Evolutionary conservation across 1,139 yeast genomes (phyloP).

Genomic region (Saccharomyces hybrid): DNA sequence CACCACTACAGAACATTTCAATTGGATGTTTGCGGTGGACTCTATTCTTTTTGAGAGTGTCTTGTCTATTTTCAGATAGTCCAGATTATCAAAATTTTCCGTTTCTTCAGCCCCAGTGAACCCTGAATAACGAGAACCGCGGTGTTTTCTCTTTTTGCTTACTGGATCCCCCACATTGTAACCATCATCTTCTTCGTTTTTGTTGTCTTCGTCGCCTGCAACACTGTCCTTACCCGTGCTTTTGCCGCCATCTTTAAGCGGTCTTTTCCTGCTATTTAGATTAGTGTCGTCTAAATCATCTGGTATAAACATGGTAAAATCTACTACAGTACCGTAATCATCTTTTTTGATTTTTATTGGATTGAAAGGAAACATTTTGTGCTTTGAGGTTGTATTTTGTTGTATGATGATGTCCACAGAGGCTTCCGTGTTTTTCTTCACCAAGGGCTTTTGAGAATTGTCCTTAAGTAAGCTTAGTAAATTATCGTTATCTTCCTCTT

Average conservation of each 20-base stretch:
- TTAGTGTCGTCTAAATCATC: conserved; percentile 37
- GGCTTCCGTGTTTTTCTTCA: conserved; percentile 14
- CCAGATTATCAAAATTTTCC: conserved; percentile 36
- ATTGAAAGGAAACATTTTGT: conserved; percentile 72
- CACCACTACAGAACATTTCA: conserved; percentile 67
- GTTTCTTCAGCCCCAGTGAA: conserved; percentile 18
- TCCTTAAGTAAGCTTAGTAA: conserved; percentile 15
- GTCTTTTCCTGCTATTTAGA: conserved; percentile 24
- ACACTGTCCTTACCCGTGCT: conserved; percentile 15
- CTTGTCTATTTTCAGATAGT: conserved; percentile 47
- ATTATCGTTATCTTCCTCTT: conserved; percentile 31
- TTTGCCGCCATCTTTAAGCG: conserved; percentile 24
- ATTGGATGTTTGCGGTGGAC: conserved; percentile 35
- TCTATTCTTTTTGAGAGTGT: conserved; percentile 44
- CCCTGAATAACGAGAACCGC: conserved; percentile 9
- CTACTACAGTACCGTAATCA: conserved; percentile 77
- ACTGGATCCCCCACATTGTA: conserved; percentile 18
- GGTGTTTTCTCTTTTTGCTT: conserved; percentile 13
- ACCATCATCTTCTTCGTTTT: conserved; percentile 27
- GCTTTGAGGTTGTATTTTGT: conserved; percentile 49
- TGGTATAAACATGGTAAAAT: conserved; percentile 43
- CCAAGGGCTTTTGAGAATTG: conserved; percentile 10
- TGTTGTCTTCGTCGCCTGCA: conserved; percentile 8
- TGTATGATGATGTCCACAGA: conserved; percentile 58
- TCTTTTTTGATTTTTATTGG: conserved; percentile 56